Evolutionary conservation across 2,329 filamentous ascomycete genomes (phyloP), one percentile per base, ranked within the genome.

Genomic region (Fusarium dimerum): DNA sequence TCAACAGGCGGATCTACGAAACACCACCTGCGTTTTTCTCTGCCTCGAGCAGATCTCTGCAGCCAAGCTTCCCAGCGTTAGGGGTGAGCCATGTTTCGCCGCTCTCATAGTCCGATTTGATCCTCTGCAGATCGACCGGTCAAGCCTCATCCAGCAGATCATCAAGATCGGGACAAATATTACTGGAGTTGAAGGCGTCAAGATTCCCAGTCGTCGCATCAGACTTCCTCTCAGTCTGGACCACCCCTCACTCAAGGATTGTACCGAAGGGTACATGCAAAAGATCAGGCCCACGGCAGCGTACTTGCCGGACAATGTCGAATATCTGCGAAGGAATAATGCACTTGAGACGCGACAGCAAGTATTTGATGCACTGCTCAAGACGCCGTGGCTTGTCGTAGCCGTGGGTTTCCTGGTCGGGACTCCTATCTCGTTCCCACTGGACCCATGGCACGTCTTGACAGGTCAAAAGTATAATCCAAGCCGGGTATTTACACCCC

Each of bases 251-350:
- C 60, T 66, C 6, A 50, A 75, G 18, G 76, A 79, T 26, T 50
- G 47, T 0, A 69, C 49, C 15, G 50, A 80, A 50, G 74, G 83
- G 10, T 86, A 87, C 65, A 83, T 81, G 71, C 77, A 78, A 29
- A 84, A 80, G 4, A 80, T 83, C 54, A 74, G 83, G 2, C 78
- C 80, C 2, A 77, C 82, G 29, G 84, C 84, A 1, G 75, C 79
- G 1, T 87, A 85, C 54, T 70, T 86, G 0, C 83, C 83, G 0
- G 79, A 84, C 60, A 84, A 84, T 43, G 72, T 86, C 38, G 74
- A 78, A 1, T 87, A 84, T 49, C 55, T 72, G 7, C 61, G 60
- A 6, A 63, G 67, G 36, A 71, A 68, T 46, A 76, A 76, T 47
- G 73, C 66, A 1, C 64, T 75, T 6, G 42, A 61, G 7, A 62